Evolutionary conservation across 495 filamentous ascomycete genomes (phyloP), one percentile per base, ranked within the genome.

Genomic region (Tuber brumale): DNA sequence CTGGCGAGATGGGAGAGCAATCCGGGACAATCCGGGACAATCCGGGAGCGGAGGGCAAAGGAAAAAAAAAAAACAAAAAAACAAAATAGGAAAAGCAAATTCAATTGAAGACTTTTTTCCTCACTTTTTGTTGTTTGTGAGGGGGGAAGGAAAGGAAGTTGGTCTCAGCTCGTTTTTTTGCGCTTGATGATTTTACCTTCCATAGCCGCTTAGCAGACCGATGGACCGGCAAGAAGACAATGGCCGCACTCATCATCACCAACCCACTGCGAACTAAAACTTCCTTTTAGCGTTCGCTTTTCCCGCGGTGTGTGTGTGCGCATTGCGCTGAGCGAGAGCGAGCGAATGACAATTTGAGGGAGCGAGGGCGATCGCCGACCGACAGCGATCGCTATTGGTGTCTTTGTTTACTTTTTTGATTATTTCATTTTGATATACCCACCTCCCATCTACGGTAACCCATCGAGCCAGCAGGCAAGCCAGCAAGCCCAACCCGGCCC

Each of bases 141-240:
- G 19, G 45, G 6, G 21, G 16, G 51, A 3, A n/a, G 12, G 19
- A 31, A 16, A 1, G 12, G n/a, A 4, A 31, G 23, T 3, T 16
- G 27, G n/a, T 27, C 10, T 66, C 57, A 66, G 57, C 57, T 66
- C 4, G 57, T 31, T 31, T 66, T 31, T 66, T 66, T 66, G 27
- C 27, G 12, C 57, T 66, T 66, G n/a, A n/a, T 66, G 57, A 66
- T 66, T 31, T 31, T 31, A 5, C n/a, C 57, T 8, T 8, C 51
- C 57, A 31, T 66, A 66, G n/a, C 57, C 57, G 57, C 57, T 66
- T 31, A 66, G 57, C 57, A 66, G 57, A 5, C 57, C 57, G 57
- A 31, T 66, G 5, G 57, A 66, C 57, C 57, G n/a, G 31, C n/a
- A 16, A 31, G 23, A 66, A 31, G 57, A 31, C 57, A 66, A 66